Base-by-base conservation (phyloP, 805 yeast species). In the Scheffersomyces stipitis region DNA sequence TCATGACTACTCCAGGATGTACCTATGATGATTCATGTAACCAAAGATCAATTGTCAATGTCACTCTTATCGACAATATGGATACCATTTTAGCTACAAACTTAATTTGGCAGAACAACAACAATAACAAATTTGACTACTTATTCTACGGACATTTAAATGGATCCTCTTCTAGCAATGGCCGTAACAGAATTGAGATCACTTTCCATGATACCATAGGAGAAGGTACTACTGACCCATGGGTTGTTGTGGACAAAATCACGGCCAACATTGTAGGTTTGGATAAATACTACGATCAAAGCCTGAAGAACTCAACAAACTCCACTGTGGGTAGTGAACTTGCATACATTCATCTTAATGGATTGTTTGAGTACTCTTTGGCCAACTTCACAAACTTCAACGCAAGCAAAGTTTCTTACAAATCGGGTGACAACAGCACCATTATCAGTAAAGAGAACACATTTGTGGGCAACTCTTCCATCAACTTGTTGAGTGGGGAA, bases 1-100 rank as follows among this genome's bases (percentile, higher is more conserved):
- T 78, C 35, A 49, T 90, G 33, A 83, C 78, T 49, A 93, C 99
- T 0, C 96, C 96, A 0, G 98, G 98, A 0, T 93, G 99, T 64
- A 36, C 58, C 1, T 56, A 49, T 3, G 96, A 86, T 54, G 60
- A 65, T 33, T 73, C 93, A 0, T 93, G 99, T 62, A 47, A 56
- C 15, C 40, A 64, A 15, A 75, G 99, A 54, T 91, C 95, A 8
- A 73, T 78, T 17, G 91, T 86, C 3, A 86, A 86, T 49, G 96
- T 83, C 0, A 74, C 95, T 0, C 66, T 90, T 2, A 66, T 60
- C 44, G 75, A 76, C 26, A 71, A 70, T 7, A 66, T 73, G 22
- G 76, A 74, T 15, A 62, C 62, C 4, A 38, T 72, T 1, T 49
- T 81, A 3, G 50, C 72, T 2, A 50, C 78, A 1, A 47, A 63